Conservation (phyloP, 202 grass and related monocot genomes). For the Cymbopogon flexuosus region DNA sequence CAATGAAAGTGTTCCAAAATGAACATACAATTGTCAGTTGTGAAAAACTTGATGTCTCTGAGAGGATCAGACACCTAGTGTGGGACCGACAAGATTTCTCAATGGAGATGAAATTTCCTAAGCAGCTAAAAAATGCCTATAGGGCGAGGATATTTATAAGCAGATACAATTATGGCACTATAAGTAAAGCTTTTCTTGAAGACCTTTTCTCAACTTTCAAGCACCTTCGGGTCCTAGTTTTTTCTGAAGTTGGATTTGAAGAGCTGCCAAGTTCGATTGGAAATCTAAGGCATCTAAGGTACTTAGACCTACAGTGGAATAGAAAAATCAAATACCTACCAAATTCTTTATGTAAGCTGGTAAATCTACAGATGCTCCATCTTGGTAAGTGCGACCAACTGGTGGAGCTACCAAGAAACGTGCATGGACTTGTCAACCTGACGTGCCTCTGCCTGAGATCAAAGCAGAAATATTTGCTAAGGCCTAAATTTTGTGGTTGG, state of each 20-base stretch:
- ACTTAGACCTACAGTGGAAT: background rate
- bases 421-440: background rate
- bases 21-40: too few species aligned
- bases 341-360: background rate
- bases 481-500: background rate
- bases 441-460: background rate
- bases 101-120: too few species aligned
- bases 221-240: background rate
- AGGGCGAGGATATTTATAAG: background rate
- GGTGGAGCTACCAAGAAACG: background rate
- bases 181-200: slow-evolving; percentile 22
- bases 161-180: background rate
- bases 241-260: background rate
- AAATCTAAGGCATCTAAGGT: slow-evolving; percentile 17
- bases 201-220: background rate
- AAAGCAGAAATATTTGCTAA: background rate
- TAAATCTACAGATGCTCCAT: slow-evolving; percentile 13
- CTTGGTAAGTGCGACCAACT: background rate
- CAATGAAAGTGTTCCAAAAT: too few species aligned
- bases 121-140: too few species aligned
- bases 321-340: background rate
- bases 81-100: too few species aligned
- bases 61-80: too few species aligned
- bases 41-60: too few species aligned
- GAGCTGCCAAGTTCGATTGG: slow-evolving; percentile 1